Evolutionary conservation across 2,329 filamentous ascomycete genomes (phyloP), one percentile per base, ranked within the genome.

Genomic region (Botrytis fabae): DNA sequence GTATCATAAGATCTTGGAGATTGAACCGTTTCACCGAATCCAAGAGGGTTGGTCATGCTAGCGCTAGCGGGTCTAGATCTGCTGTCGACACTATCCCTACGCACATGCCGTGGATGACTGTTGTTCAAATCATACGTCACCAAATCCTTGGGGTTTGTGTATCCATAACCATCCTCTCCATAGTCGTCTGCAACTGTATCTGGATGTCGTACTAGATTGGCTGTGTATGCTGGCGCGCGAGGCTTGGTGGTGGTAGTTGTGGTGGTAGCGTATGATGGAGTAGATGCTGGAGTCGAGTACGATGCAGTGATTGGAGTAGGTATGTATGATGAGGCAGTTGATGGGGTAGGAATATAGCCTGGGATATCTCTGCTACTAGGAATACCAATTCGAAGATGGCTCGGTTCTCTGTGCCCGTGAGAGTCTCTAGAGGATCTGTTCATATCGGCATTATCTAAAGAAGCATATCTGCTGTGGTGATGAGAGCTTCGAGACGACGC

Each of bases 81-180:
- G 9, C 62, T 48, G 69, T 90, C 88, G 61, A 87, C 78, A 77
- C 88, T 90, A 65, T 90, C 88, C 42, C 85, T 86, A 28, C 87
- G 83, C 60, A 81, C 80, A 32, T 81, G 81, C 46, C 83, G 79
- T 7, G 83, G 83, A 42, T 82, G 83, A 44, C 73, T 75, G 73
- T 89, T 85, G 73, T 88, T 86, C 42, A 91, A 81, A 78, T 91
- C 89, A 76, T 91, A 91, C 69, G 86, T 84, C 51, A 87, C 88
- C 69, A 91, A 80, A 71, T 91, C 89, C 75, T 87, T 85, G 22
- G 88, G 88, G 73, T 88, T 90, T 14, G 89, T 91, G 77, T 91
- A 91, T 77, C 89, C 87, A 77, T 88, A 91, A 14, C 86, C 88
- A 64, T 89, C 86, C 44, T 88, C 86, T 20, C 86, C 87, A 75